Base-by-base conservation (phyloP, 208 protist genomes). In the Spongospora subterranea region DNA sequence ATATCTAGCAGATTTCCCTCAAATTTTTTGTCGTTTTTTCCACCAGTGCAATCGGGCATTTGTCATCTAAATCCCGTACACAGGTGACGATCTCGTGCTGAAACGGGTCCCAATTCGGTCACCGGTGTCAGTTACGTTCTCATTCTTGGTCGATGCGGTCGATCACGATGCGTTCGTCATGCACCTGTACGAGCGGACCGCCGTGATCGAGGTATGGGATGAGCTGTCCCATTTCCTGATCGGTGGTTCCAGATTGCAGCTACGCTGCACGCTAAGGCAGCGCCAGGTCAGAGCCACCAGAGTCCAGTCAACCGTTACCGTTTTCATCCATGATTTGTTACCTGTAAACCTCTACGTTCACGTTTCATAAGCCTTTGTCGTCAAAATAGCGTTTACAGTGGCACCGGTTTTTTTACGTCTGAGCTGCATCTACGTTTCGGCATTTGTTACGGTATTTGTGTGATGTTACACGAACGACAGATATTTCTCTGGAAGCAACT, bases 81-180 rank as follows among this genome's bases (percentile, higher is more conserved):
- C 71, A 82, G 71, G 11, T 82, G n/a, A n/a, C n/a, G 71, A 82
- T 43, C 17, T 43, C 35, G n/a, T 82, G 6, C 6, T 35, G 71
- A 35, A 35, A 82, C 6, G n/a, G 71, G 6, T 17, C 17, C n/a
- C 71, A 43, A 40, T 82, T 20, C 6, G 71, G 71, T 13, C 6
- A 43, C 6, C 6, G 17, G 17, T 82, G n/a, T 45, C n/a, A 35
- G 13, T 82, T 13, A 82, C 17, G 6, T n/a, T 40, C 35, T 6
- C 71, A 6, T 40, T 82, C 71, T 35, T 43, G 17, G 40, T 82
- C n/a, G n/a, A 35, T 20, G 35, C 17, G 71, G 17, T 6, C 71
- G 71, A 82, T n/a, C 71, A 82, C 71, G 71, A 82, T 43, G 35
- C 6, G 71, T 82, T 82, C n/a, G 71, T 82, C 35, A 82, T 6